phyloP scores from a whole-genome alignment of 169 alveolate species.

The Cryptosporidium muris region DNA sequence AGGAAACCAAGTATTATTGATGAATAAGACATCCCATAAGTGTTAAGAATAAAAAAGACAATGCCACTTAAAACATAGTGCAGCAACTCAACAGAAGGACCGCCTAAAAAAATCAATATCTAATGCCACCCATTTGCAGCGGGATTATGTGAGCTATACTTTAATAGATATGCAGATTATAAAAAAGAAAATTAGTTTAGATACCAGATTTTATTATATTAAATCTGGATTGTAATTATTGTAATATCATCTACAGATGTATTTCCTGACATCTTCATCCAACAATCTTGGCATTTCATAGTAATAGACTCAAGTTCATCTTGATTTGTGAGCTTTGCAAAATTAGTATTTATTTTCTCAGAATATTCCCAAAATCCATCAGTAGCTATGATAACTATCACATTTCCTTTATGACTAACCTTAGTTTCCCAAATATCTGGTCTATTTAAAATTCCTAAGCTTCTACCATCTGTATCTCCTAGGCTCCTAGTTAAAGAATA shows the following conservation, averaged over 20 bases:
- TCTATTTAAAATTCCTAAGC: constrained; percentile 16
- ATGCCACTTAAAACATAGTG: neutral
- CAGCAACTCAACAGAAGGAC: neutral
- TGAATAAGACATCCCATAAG: neutral
- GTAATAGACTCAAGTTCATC: constrained; percentile 42
- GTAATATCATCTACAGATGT: constrained; percentile 67
- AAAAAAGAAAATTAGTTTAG: too few relatives aligned
- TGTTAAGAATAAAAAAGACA: neutral
- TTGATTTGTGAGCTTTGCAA: constrained; percentile 15
- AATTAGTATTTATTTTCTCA: constrained; percentile 4
- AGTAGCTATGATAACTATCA: constrained; percentile 27
- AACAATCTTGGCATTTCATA: constrained; percentile 37
- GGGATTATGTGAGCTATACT: too few relatives aligned
- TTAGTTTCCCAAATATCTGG: constrained; percentile 68
- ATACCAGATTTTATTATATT: too few relatives aligned
- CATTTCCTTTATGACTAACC: constrained; percentile 4
- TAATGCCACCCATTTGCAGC: too few relatives aligned
- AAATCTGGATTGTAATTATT: neutral
- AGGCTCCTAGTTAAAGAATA: constrained; percentile 59
- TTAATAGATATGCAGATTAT: too few relatives aligned
- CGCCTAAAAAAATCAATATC: neutral
- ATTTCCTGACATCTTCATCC: constrained; percentile 39
- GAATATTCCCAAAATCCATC: constrained; percentile 51
- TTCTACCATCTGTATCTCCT: constrained; percentile 45
- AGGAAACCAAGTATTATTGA: neutral